Evolutionary conservation across 257 asterid genomes (phyloP).

Genomic region (Eustoma russellianum): DNA sequence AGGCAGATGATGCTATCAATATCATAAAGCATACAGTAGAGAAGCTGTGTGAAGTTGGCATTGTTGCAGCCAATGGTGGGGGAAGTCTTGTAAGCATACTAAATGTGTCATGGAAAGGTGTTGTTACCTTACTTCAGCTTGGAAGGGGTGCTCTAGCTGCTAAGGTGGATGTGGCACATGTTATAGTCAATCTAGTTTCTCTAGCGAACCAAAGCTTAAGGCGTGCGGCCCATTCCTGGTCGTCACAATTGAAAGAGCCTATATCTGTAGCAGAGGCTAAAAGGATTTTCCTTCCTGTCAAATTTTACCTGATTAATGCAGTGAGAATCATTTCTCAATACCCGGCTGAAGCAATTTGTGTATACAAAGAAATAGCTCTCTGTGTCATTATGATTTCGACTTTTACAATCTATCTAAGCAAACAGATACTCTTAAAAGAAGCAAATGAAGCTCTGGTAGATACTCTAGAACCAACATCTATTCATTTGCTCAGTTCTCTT

Average conservation of each 20-base stretch:
- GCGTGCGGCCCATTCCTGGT: slow-evolving; percentile 74
- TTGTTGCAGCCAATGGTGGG: slow-evolving; percentile 85
- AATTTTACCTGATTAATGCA: slow-evolving; percentile 86
- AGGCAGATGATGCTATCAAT: slow-evolving; percentile 41
- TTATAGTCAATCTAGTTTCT: slow-evolving; percentile 62
- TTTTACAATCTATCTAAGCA: slow-evolving; percentile 61
- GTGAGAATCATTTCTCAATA: slow-evolving; percentile 87
- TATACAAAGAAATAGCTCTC: slow-evolving; percentile 58
- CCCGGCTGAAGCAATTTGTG: slow-evolving; percentile 49
- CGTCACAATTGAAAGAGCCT: slow-evolving; percentile 35
- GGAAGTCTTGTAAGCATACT: slow-evolving; percentile 81
- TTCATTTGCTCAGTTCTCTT: slow-evolving; percentile 73
- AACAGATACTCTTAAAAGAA: slow-evolving; percentile 44
- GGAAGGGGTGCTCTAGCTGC: slow-evolving; percentile 76
- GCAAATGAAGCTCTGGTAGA: slow-evolving; percentile 65
- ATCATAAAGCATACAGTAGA: slow-evolving; percentile 49
- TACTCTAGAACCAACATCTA: slow-evolving; percentile 72
- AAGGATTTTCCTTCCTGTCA: slow-evolving; percentile 81
- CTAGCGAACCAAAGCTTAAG: slow-evolving; percentile 64
- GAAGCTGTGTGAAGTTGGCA: slow-evolving; percentile 76
- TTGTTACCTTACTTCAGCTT: slow-evolving; percentile 78
- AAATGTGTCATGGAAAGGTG: slow-evolving; percentile 94
- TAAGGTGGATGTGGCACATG: slow-evolving; percentile 53
- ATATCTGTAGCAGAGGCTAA: slow-evolving; percentile 72
- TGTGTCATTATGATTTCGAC: slow-evolving; percentile 58